Percentiles rank a stretch among this genome's conserved stretches.
Evolutionary conservation across 1,284 basidiomycete species (phyloP).

Genomic region (Papiliotrema nemorosa): DNA sequence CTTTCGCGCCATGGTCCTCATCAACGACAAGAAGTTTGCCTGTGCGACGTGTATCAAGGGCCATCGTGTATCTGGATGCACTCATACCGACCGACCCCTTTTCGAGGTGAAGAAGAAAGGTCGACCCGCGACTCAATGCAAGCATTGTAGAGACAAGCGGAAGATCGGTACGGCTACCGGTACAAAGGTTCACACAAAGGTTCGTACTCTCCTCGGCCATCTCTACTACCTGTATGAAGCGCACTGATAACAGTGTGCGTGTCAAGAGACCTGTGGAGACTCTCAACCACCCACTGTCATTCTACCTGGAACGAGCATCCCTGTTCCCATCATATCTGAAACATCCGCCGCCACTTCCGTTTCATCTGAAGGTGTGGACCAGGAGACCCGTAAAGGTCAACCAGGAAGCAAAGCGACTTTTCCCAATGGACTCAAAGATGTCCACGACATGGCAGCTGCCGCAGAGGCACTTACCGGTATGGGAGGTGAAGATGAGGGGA

Average conservation of each 20-base stretch:
- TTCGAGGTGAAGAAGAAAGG: slow-evolving; percentile 79
- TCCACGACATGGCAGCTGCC: slow-evolving; percentile 47
- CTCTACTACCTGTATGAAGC: not conserved
- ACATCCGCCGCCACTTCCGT: not conserved
- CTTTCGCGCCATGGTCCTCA: slow-evolving; percentile 56
- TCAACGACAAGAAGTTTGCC: slow-evolving; percentile 65
- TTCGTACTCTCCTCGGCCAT: slow-evolving; percentile 35
- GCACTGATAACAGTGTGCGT: slow-evolving; percentile 33
- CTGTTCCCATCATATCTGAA: slow-evolving; percentile 48
- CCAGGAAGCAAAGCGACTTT: slow-evolving; percentile 43
- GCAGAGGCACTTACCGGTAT: slow-evolving; percentile 42
- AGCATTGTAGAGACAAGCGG: slow-evolving; percentile 68
- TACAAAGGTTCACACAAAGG: slow-evolving; percentile 40
- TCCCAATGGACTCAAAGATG: slow-evolving; percentile 49
- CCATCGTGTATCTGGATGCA: slow-evolving; percentile 71
- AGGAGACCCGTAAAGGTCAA: slow-evolving; percentile 39
- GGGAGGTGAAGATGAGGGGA: slow-evolving; percentile 21
- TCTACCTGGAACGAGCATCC: slow-evolving; percentile 43
- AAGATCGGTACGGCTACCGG: slow-evolving; percentile 52
- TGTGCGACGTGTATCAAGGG: slow-evolving; percentile 81
- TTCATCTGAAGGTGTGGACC: slow-evolving; percentile 4
- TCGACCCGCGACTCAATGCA: slow-evolving; percentile 72
- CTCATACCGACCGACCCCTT: slow-evolving; percentile 69
- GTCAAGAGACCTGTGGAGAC: slow-evolving; percentile 38
- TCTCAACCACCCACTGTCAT: slow-evolving; percentile 12